Percentiles rank a stretch among this genome's conserved stretches.
Conservation (phyloP, 2,329 filamentous ascomycete species). For the Xylaria sp. region DNA sequence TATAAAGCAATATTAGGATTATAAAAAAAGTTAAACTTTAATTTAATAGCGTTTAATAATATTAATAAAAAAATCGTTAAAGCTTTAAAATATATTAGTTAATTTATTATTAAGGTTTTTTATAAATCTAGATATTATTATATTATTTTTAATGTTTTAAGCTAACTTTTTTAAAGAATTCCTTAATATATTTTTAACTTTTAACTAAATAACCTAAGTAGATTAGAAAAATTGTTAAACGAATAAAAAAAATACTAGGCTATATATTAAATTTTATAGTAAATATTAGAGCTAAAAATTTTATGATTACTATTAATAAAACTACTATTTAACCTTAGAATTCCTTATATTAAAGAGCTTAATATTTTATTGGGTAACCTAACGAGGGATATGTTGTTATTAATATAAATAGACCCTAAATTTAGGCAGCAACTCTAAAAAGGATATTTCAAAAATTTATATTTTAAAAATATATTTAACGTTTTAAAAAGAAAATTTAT, state of each 20-base stretch:
- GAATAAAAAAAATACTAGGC: neutral
- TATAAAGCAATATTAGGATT: neutral
- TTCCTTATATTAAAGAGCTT: neutral
- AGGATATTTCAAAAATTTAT: neutral
- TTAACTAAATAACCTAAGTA: neutral
- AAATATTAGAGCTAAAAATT: neutral
- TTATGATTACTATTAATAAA: neutral
- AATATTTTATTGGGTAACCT: too few species aligned
- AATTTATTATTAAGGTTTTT: neutral
- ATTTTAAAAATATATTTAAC: neutral
- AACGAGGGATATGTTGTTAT: too few species aligned
- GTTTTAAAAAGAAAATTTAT: neutral
- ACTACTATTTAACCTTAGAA: too few species aligned
- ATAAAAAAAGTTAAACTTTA: neutral
- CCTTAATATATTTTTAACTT: neutral
- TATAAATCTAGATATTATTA: neutral
- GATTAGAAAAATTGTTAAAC: neutral
- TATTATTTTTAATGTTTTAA: slow-evolving; percentile 3
- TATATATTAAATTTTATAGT: neutral
- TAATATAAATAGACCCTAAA: neutral
- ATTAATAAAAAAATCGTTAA: neutral
- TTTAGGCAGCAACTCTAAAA: neutral
- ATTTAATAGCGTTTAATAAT: neutral
- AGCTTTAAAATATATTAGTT: neutral
- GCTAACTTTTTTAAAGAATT: neutral